These are phyloP conservation scores for Escallonia rubra DNA, from an alignment of 129 eudicot genomes.

Conservation along the genomic window DNA sequence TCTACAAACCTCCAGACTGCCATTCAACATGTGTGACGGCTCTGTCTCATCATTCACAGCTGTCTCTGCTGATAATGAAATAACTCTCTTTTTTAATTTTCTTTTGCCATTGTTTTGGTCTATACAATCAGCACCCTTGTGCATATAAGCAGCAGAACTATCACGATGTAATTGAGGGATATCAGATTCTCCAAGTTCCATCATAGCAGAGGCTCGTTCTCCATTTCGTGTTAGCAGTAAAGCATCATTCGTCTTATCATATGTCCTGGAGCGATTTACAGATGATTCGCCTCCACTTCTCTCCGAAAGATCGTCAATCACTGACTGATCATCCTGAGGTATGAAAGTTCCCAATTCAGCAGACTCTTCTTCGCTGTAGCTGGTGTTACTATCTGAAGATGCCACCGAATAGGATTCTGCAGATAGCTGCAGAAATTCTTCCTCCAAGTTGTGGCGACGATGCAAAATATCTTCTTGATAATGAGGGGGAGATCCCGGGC, in stretches of 20 bases:
- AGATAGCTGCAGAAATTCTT: conserved; percentile 74
- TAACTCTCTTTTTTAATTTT: conserved; percentile 45
- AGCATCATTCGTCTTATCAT: conserved; percentile 11
- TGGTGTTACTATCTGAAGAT: conserved; percentile 76
- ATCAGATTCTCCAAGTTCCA: conserved; percentile 21
- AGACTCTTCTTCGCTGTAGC: conserved; percentile 59
- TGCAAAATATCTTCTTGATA: conserved; percentile 79
- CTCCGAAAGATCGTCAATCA: conserved; percentile 34
- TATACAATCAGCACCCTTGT: conserved; percentile 31
- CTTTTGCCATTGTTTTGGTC: conserved; percentile 42
- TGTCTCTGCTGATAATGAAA: conserved; percentile 37
- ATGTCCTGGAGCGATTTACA: conserved; percentile 1
- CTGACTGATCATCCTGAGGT: conserved; percentile 27
- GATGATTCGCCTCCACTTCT: conserved; percentile 25
- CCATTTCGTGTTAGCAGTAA: conserved; percentile 24
- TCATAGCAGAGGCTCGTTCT: conserved; percentile 8
- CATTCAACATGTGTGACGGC: conserved; percentile 17
- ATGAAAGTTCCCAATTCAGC: conserved; percentile 22
- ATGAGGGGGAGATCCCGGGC: conserved; percentile 77
- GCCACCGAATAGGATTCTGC: conserved; percentile 68
- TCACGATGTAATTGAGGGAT: conserved; percentile 2
- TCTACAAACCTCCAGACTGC: conserved; percentile 8
- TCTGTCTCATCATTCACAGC: conserved; percentile 8
- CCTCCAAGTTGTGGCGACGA: conserved; percentile 77
- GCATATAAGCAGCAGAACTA: conserved; percentile 16